These are phyloP conservation scores for Arachnopeziza araneosa DNA, from an alignment of 2,329 filamentous ascomycete genomes.

Conservation along the genomic window DNA sequence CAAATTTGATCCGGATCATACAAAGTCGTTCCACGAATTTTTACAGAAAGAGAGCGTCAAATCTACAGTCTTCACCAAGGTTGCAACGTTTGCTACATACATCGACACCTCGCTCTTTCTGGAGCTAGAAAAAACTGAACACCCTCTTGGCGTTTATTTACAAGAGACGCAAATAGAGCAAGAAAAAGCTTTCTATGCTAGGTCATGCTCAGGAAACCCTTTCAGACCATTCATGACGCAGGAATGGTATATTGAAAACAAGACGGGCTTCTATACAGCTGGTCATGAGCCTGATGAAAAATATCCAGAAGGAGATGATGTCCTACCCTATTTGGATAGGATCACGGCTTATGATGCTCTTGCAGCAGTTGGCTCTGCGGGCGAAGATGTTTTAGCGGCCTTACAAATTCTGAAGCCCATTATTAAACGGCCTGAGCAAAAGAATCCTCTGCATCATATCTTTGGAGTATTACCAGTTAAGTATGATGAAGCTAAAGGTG, in stretches of 20 bases:
- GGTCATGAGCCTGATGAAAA: constrained; percentile 10
- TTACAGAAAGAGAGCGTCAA: constrained; percentile 14
- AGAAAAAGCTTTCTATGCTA: constrained; percentile 22
- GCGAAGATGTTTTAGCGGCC: constrained; percentile 19
- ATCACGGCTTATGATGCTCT: constrained; percentile 27
- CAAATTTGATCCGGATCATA: constrained; percentile 18
- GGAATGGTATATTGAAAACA: constrained; percentile 22
- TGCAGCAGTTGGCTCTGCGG: constrained; percentile 23
- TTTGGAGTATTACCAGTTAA: constrained; percentile 7
- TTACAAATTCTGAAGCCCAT: constrained; percentile 13
- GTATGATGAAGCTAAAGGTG: not conserved
- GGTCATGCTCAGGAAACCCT: constrained; percentile 13
- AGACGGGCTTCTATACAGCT: constrained; percentile 17
- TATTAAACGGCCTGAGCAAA: not conserved
- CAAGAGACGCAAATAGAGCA: constrained; percentile 18
- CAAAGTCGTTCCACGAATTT: constrained; percentile 18
- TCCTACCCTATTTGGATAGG: constrained; percentile 23
- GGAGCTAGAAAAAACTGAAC: constrained; percentile 13
- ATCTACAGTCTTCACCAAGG: constrained; percentile 23
- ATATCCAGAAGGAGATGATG: constrained; percentile 15
- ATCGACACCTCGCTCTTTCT: constrained; percentile 17
- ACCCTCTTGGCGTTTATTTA: constrained; percentile 22
- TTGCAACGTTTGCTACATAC: constrained; percentile 18
- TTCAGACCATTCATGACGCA: constrained; percentile 20
- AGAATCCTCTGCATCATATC: constrained; percentile 2